Base-by-base conservation (phyloP, 495 filamentous ascomycete species). In the Xylaria longipes region DNA sequence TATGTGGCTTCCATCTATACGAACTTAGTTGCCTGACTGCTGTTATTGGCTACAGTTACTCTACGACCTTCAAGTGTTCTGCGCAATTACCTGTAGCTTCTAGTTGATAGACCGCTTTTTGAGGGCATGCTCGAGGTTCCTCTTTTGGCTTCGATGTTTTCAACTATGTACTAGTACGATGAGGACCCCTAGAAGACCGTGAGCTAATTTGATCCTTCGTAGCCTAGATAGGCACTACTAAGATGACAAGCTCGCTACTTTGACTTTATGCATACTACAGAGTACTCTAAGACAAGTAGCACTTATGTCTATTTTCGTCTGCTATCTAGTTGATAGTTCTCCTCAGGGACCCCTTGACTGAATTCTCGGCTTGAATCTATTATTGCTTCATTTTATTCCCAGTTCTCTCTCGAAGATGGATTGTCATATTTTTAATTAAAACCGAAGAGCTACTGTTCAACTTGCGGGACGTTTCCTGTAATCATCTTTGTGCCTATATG, bases 131-230 rank as follows among this genome's bases (percentile, higher is more conserved):
- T 27, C 25, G 50, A 58, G 31, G 31, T 60, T 35, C 33, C 33
- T n/a, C 31, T 60, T 35, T 25, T 3, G 57, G 57, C n/a, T n/a
- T 22, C 17, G 3, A 46, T 50, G 11, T n/a, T 50, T 50, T 50
- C n/a, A 50, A 20, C n/a, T 15, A 22, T 9, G 17, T 22, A 25
- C 29, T 29, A 29, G 56, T 58, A 58, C n/a, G 56, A 33, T 20
- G 56, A 58, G n/a, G 54, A 57, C 20, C 54, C 54, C 27, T 57
- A 58, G 31, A 22, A 22, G 22, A 60, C 14, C 31, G 33, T 39
- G 31, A 14, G 33, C 57, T 60, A 60, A 37, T 60, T n/a, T 60
- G 57, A 60, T 60, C 57, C 57, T 60, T 60, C 33, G 31, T 60
- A 20, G 57, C 57, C 20, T 22, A 37, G 57, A 22, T 37, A 60